Evolutionary conservation across 2,329 filamentous ascomycete genomes (phyloP).

Genomic region (Pseudomassariella vexata): DNA sequence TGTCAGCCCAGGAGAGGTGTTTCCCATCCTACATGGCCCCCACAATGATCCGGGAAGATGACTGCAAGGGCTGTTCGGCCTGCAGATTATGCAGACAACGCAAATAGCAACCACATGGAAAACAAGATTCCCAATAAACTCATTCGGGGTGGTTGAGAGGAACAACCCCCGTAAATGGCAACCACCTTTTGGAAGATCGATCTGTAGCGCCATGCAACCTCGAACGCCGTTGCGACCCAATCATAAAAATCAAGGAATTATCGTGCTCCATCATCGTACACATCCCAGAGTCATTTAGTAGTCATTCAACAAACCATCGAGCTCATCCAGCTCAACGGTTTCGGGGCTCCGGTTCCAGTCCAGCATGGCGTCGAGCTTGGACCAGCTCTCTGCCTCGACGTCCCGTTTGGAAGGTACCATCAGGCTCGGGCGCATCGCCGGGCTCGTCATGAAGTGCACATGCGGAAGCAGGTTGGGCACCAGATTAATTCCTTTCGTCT

Average conservation of each 20-base stretch:
- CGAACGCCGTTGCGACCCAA: conserved; percentile 6
- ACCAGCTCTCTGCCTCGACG: conserved; percentile 35
- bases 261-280: conserved; percentile 7
- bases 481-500: conserved; percentile 23
- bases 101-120: too few species aligned
- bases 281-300: conserved; percentile 42
- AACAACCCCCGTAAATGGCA: too few species aligned
- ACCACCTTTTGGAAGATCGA: background rate
- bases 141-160: too few species aligned
- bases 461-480: conserved; percentile 26
- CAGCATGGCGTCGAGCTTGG: conserved; percentile 36
- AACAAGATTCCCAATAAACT: too few species aligned
- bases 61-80: too few species aligned
- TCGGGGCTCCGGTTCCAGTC: conserved; percentile 73
- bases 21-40: background rate
- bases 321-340: conserved; percentile 85
- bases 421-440: conserved; percentile 45
- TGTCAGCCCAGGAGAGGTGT: too few species aligned
- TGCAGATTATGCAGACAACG: too few species aligned
- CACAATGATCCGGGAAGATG: too few species aligned
- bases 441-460: conserved; percentile 45
- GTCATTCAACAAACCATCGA: conserved; percentile 78
- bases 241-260: background rate
- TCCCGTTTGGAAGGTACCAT: conserved; percentile 37
- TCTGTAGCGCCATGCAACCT: conserved; percentile 2